These are phyloP conservation scores for Pythium pyrilobum DNA, from an alignment of 352 stramenopile genomes.

Conservation along the genomic window DNA sequence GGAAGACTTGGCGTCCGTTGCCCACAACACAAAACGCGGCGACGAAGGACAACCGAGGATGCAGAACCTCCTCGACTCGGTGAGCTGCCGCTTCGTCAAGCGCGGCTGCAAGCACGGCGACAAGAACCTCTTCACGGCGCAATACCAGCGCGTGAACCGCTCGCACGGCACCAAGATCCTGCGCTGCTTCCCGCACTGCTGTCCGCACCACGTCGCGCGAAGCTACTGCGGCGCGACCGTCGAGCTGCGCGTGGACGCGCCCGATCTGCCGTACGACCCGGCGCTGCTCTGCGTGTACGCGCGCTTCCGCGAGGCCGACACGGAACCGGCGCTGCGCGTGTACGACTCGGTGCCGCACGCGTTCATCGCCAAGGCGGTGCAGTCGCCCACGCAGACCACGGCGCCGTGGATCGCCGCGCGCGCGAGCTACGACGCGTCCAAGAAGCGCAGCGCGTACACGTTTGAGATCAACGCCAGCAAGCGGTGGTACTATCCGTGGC, in stretches of 20 bases:
- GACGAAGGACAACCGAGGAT: too few species aligned
- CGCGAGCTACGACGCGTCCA: neutral
- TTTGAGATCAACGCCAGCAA: conserved; percentile 13
- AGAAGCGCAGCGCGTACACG: neutral
- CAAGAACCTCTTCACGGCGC: conserved; percentile 7
- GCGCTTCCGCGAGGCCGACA: neutral
- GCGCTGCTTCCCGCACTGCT: conserved; percentile 36
- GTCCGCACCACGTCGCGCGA: conserved; percentile 28
- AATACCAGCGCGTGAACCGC: conserved; percentile 19
- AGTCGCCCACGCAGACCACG: conserved; percentile 1
- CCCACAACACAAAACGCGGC: too few species aligned
- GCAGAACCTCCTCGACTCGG: neutral
- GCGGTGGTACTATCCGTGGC: conserved; percentile 16
- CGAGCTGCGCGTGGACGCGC: conserved; percentile 12
- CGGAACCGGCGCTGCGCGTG: neutral
- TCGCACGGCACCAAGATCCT: conserved; percentile 16
- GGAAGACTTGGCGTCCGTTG: too few species aligned
- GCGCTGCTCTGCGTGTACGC: neutral
- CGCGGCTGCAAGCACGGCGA: conserved; percentile 11
- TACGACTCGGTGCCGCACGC: neutral
- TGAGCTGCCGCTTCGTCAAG: conserved; percentile 4
- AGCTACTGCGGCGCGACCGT: conserved; percentile 32
- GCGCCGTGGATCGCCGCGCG: conserved; percentile 8
- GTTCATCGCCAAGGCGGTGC: neutral
- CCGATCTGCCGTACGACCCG: neutral